These are phyloP conservation scores for Exutisphaerella laricina DNA, from an alignment of 2,329 filamentous ascomycete species.

Conservation along the genomic window DNA sequence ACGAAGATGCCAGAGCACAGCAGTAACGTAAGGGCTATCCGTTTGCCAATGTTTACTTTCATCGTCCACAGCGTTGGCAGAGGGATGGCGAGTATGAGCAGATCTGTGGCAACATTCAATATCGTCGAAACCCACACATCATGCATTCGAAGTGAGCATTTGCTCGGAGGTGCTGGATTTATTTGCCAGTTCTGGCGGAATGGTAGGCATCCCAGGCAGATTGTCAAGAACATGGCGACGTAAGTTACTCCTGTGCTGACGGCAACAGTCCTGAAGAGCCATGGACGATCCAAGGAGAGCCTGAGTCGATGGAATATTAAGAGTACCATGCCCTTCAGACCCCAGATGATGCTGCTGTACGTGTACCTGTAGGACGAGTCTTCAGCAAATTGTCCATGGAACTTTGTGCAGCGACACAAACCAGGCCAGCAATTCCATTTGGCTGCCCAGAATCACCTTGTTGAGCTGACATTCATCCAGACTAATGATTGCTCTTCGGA, in stretches of 20 bases:
- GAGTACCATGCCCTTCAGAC: constrained; percentile 8
- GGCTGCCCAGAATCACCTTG: constrained; percentile 2
- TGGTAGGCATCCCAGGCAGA: constrained; percentile 27
- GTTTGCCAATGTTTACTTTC: constrained; percentile 27
- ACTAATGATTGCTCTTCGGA: neutral
- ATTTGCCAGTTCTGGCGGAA: constrained; percentile 27
- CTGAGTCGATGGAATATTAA: constrained; percentile 29
- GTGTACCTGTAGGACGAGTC: constrained; percentile 3
- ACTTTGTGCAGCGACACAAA: neutral
- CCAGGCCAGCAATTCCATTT: constrained; percentile 9
- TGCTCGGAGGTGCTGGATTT: constrained; percentile 19
- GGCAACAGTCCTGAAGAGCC: constrained; percentile 26
- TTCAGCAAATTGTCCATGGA: no score
- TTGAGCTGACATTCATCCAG: constrained; percentile 6
- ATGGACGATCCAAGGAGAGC: constrained; percentile 26
- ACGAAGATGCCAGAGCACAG: constrained; percentile 34
- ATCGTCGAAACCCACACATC: constrained; percentile 28
- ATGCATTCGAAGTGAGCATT: constrained; percentile 26
- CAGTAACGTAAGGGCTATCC: constrained; percentile 30
- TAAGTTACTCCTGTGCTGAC: constrained; percentile 26
- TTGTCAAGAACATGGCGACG: constrained; percentile 29
- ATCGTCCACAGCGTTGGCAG: constrained; percentile 32
- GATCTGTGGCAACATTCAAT: constrained; percentile 31
- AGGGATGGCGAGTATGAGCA: constrained; percentile 29
- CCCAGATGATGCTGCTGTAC: constrained; percentile 9